Evolutionary conservation across 2,329 filamentous ascomycete genomes (phyloP), one percentile per base, ranked within the genome.

Genomic region (Harringtonia lauricola): DNA sequence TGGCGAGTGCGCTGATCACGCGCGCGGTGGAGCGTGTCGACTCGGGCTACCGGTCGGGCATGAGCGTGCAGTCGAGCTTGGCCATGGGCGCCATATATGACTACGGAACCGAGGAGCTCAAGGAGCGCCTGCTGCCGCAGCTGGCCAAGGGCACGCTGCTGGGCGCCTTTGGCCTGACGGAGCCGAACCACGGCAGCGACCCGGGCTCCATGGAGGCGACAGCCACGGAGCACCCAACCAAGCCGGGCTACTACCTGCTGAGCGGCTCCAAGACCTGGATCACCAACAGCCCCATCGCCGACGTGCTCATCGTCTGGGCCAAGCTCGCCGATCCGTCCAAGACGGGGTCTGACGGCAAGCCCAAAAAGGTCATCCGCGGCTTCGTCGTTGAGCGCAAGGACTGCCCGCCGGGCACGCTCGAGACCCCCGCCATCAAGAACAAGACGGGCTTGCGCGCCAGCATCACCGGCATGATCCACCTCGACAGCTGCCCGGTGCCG

Each of bases 401-500:
- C 53, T 94, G 89, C 57, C 89, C 89, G 2, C 71, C 86, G 0
- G 90, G 92, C 3, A 94, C 89, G 1, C 71, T 98, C 14, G 87
- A 92, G 62, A 98, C 92, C 7, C 92, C 92, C 1, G 68, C 84
- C 13, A 83, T 98, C 61, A 94, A 94, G 70, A 79, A 96, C 68
- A 98, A 98, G 74, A 95, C 85, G 49, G 92, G 89, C 2, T 76
- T 98, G 28, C 76, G 92, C 46, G 92, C 92, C 13, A 94, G 86
- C 13, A 84, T 95, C 50, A 98, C 92, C 1, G 92, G 92, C 45
- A 96, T 96, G 92, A 95, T 98, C 52, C 88, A 95, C 54, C 74
- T 98, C 58, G 90, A 95, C 51, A 80, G 84, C 50, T 89, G 86
- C 52, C 90, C 92, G 1, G 87, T 98, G 1, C 81, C 88, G 0